phyloP scores from a whole-genome alignment of 2,329 filamentous ascomycete genomes.

The Dothistroma septosporum region DNA sequence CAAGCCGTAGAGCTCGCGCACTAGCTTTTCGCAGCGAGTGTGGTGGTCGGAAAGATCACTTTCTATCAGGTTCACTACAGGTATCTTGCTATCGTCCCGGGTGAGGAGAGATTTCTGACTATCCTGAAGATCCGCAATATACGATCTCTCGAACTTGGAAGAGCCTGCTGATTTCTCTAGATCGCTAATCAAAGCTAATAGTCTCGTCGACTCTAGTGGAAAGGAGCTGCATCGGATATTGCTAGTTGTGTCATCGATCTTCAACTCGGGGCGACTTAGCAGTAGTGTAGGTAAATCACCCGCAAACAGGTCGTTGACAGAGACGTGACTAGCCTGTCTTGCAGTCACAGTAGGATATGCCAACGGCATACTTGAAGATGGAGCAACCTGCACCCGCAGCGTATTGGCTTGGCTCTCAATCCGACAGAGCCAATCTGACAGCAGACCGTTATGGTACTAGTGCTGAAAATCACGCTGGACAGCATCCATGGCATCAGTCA shows the following conservation, averaged over 20 bases:
- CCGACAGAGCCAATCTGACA: conserved; percentile 13
- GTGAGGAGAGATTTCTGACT: conserved; percentile 2
- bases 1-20: neutral
- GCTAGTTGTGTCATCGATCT: conserved; percentile 8
- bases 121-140: conserved; percentile 2
- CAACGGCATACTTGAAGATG: neutral
- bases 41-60: neutral
- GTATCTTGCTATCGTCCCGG: neutral
- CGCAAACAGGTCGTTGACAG: conserved; percentile 10
- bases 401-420: neutral
- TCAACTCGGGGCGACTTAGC: conserved; percentile 11
- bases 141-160: neutral
- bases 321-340: neutral
- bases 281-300: neutral
- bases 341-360: neutral
- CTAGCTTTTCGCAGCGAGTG: neutral
- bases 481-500: conserved; percentile 10
- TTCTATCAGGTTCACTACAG: neutral
- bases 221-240: neutral
- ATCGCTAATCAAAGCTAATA: neutral
- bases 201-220: neutral
- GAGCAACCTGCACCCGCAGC: neutral
- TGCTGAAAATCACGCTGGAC: conserved; percentile 12
- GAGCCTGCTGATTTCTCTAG: neutral
- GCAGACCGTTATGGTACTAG: conserved; percentile 19